Base-by-base conservation (phyloP, 208 protist genomes). In the Wallacemonas sp. region DNA sequence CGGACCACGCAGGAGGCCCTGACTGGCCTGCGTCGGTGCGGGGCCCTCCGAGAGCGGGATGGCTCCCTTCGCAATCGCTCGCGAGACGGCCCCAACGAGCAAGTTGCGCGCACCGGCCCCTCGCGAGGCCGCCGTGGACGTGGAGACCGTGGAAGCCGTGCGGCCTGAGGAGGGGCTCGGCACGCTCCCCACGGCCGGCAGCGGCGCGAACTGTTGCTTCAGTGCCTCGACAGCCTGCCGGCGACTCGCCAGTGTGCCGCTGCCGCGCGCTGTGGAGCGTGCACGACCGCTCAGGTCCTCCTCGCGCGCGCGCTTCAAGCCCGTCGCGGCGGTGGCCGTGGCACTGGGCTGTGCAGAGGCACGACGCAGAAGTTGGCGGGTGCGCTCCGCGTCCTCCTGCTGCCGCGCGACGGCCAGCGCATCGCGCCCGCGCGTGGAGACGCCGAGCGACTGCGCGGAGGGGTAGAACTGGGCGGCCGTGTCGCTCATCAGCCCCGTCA, bases 361-460 rank as follows among this genome's bases (percentile, higher is more conserved):
- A 4, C 55, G 70, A 12, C 72, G 68, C 31, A 87, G 70, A 36
- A 89, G 63, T 44, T 70, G 78, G 22, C 72, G 72, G 32, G 72
- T 68, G 36, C 76, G 77, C 44, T 54, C 45, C 23, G 50, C 57
- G 7, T 80, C 64, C n/a, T 80, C 81, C 36, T 82, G 73, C 48
- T 62, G 57, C 18, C 67, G 77, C 1, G 82, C 79, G 0, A 84
- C 84, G 12, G 75, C 79, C 38, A 93, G 75, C 32, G 81, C 79
- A 18, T 76, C 75, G 16, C 81, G 82, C 1, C 87, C 87, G 4
- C 81, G 75, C 14, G 70, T 70, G 2, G 81, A 78, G 12, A 90
- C 82, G 23, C 82, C 79, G 44, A 90, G 54, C 14, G 36, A n/a
- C 42, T 70, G 59, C 23, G 79, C 67, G 1, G 71, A 74, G 7